Percentiles rank a stretch among this genome's conserved stretches.
phyloP scores from a whole-genome alignment of 352 stramenopile species.

The Phytophthora citricola region DNA sequence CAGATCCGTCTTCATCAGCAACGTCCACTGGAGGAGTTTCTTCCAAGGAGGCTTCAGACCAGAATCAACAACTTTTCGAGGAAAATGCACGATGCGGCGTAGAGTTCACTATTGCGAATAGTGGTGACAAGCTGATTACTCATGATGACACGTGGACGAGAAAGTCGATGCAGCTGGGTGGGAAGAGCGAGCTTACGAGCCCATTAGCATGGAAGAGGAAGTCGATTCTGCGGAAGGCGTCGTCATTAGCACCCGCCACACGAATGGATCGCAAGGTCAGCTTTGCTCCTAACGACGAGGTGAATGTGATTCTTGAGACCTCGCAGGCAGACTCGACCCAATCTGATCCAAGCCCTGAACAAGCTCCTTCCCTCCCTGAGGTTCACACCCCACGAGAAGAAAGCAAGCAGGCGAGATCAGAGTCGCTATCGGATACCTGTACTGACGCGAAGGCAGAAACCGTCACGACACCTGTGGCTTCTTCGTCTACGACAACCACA shows the following conservation, averaged over 20 bases:
- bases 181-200: constrained; percentile 23
- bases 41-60: not conserved
- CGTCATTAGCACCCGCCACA: constrained; percentile 28
- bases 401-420: constrained; percentile 1
- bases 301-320: constrained; percentile 36
- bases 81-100: not conserved
- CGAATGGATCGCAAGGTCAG: constrained; percentile 32
- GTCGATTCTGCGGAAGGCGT: constrained; percentile 44
- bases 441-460: constrained; percentile 8
- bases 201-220: constrained; percentile 34
- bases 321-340: constrained; percentile 32
- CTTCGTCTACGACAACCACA: not conserved
- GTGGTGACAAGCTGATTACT: constrained; percentile 1
- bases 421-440: constrained; percentile 9
- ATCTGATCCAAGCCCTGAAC: constrained; percentile 33
- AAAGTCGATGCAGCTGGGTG: constrained; percentile 34
- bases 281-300: constrained; percentile 37
- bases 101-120: not conserved
- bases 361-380: constrained; percentile 1
- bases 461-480: constrained; percentile 9
- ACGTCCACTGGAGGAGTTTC: not conserved
- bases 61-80: not conserved
- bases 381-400: constrained; percentile 6
- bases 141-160: constrained; percentile 19
- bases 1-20: not conserved